A percentile compares a stretch with the other conserved stretches of the same genome.
Conservation (phyloP, 2,329 filamentous ascomycete species). For the Dothidotthia symphoricarpi region DNA sequence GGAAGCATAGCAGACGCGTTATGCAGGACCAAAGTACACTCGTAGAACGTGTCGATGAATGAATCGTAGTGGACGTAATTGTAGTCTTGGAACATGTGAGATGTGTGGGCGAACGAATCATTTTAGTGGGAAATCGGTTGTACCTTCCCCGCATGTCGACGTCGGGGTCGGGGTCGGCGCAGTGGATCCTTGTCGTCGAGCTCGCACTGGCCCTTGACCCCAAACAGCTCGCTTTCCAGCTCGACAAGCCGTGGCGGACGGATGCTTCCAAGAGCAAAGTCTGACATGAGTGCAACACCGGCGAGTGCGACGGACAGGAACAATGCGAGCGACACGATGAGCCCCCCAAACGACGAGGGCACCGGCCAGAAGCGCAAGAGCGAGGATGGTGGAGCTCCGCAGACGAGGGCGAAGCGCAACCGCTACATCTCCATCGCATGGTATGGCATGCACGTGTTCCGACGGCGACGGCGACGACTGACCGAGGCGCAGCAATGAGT, state of each 20-base stretch:
- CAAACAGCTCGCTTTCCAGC: too few species aligned
- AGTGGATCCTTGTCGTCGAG: too few species aligned
- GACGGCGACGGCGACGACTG: conserved; percentile 6
- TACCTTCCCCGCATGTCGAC: too few species aligned
- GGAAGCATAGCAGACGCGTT: too few species aligned
- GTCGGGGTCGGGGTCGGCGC: too few species aligned
- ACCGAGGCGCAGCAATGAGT: conserved; percentile 55
- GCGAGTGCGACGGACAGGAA: conserved; percentile 10
- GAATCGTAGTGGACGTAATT: too few species aligned
- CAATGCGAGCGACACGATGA: conserved; percentile 37
- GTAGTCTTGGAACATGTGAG: not conserved
- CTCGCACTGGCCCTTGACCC: too few species aligned
- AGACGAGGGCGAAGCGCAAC: conserved; percentile 62
- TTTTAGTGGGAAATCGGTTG: too few species aligned
- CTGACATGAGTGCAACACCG: conserved; percentile 15
- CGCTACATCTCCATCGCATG: conserved; percentile 67
- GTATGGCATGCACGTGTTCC: conserved; percentile 47
- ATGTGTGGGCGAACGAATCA: too few species aligned
- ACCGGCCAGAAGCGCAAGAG: conserved; percentile 44
- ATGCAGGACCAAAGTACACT: too few species aligned
- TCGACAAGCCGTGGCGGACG: conserved; percentile 8
- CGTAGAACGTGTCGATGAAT: too few species aligned
- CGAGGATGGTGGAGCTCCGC: conserved; percentile 43
- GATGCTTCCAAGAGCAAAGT: conserved; percentile 4
- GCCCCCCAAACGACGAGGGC: conserved; percentile 27